Base-by-base conservation (phyloP, 2,329 filamentous ascomycete species). In the Penicillium thymicola region DNA sequence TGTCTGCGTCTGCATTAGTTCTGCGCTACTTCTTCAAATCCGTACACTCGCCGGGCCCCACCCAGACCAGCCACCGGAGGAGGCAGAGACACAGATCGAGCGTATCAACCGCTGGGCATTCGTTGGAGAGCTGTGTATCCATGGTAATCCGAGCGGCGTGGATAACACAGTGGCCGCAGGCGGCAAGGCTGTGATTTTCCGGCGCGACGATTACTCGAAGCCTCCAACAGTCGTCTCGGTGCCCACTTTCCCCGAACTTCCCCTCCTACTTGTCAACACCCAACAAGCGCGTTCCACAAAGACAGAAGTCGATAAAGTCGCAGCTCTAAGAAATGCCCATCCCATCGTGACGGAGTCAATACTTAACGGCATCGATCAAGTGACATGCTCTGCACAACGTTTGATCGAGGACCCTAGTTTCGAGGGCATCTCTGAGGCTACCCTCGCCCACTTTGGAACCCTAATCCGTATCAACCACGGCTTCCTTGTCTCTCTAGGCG, bases 41-140 rank as follows among this genome's bases (percentile, higher is more conserved):
- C 88, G 92, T 50, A 90, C 92, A 3, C 81, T 99, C 6, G 89
- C 91, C 1, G 92, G 92, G 0, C 94, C 94, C 1, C 93, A 97
- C 70, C 89, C 90, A 0, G 93, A 97, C 67, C 93, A 97, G 73
- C 90, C 92, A 4, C 77, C 86, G 0, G 87, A 91, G 53, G 94
- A 99, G 76, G 90, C 90, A n/a, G 86, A 89, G 58, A 76, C 92
- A 42, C 93, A 99, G 72, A 83, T 97, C 30, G 92, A 97, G 77
- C 86, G 93, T 61, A 97, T 99, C 76, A 99, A 99, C 75, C 85
- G 89, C 59, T 99, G 95, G 94, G 92, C 94, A 0, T 97, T 97
- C 74, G 94, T 99, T 0, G 89, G 89, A 25, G 94, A 99, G 74
- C 89, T 97, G 85, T 94, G 92, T 75, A 97, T 97, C 61, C 94